These are phyloP conservation scores for Lasiodiplodia theobromae DNA, from an alignment of 2,329 filamentous ascomycete genomes.

Conservation along the genomic window DNA sequence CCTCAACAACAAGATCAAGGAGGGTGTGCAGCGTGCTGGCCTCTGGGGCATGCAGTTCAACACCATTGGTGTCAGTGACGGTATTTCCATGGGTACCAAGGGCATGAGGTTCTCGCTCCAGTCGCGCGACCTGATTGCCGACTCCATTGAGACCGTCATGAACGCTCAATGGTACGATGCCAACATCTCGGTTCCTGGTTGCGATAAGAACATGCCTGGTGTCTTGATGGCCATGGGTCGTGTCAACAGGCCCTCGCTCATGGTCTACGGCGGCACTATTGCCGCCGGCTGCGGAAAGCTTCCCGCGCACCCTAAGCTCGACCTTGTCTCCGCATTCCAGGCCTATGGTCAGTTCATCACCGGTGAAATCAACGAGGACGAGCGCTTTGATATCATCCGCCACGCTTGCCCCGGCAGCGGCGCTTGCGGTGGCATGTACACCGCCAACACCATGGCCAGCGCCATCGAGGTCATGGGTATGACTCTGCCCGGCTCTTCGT, in stretches of 20 bases:
- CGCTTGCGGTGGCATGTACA: conserved; percentile 82
- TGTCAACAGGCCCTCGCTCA: conserved; percentile 91
- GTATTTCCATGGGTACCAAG: conserved; percentile 96
- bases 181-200: conserved; percentile 95
- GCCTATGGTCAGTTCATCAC: conserved; percentile 94
- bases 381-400: conserved; percentile 93
- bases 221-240: conserved; percentile 82
- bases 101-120: conserved; percentile 97
- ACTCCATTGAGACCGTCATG: conserved; percentile 99
- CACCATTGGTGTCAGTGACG: conserved; percentile 96
- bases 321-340: conserved; percentile 98
- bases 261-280: conserved; percentile 98
- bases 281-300: conserved; percentile 76
- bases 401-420: conserved; percentile 86
- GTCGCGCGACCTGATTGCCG: conserved; percentile 94
- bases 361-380: conserved; percentile 87
- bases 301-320: conserved; percentile 77
- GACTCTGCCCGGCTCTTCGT: conserved; percentile 59
- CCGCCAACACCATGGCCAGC: conserved; percentile 61
- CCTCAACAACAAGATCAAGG: conserved; percentile 78
- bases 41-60: conserved; percentile 97
- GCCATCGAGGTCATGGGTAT: conserved; percentile 60
- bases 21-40: conserved; percentile 76
- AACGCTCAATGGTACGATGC: conserved; percentile 98
- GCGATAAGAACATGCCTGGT: conserved; percentile 97